Base-by-base conservation (phyloP, 2,329 filamentous ascomycete species). In the Coniochaeta pulveracea region DNA sequence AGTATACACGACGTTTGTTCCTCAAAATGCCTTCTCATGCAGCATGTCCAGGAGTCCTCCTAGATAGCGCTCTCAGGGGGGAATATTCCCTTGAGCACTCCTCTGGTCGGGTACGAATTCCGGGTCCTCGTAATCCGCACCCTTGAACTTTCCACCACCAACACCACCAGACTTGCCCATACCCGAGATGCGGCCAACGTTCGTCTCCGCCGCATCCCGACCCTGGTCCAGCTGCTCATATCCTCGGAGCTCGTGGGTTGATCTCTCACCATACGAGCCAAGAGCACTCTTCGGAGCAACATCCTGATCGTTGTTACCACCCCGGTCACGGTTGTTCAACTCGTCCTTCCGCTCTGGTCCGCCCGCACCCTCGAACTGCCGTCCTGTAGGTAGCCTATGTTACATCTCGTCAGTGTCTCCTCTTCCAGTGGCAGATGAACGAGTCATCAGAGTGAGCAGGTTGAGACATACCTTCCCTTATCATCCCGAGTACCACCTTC, bases 401-500 rank as follows among this genome's bases (percentile, higher is more conserved):
- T 8, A 8, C 8, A n/a, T 21, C 11, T 9, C 17, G 12, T 30
- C 6, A 30, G 17, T 6, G 5, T 19, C 10, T 21, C 10, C 8
- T 8, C 8, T 23, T 23, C 21, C 21, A 23, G n/a, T n/a, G 8
- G 21, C 8, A n/a, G 8, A 23, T 23, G 21, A 23, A 23, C n/a
- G 19, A 9, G 5, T 17, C 9, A 5, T 16, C 10, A 18, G 10
- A 18, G 15, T 18, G 15, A 12, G 19, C 34, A 14, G 36, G 10
- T 6, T 35, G 34, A 3, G 40, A 21, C 23, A 40, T 54, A 64
- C 64, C 61, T 54, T 38, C 63, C 63, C 11, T 51, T 57, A 23
- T 58, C 55, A 35, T 67, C 63, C 0, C 61, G 39, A 6, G 54
- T 50, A 11, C 63, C 63, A 18, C 62, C 63, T 45, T 66, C 62